A percentile compares a stretch with the other conserved stretches of the same genome.
These are phyloP conservation scores for Corymbia citriodora DNA, from an alignment of 441 rosid genomes.

Conservation along the genomic window DNA sequence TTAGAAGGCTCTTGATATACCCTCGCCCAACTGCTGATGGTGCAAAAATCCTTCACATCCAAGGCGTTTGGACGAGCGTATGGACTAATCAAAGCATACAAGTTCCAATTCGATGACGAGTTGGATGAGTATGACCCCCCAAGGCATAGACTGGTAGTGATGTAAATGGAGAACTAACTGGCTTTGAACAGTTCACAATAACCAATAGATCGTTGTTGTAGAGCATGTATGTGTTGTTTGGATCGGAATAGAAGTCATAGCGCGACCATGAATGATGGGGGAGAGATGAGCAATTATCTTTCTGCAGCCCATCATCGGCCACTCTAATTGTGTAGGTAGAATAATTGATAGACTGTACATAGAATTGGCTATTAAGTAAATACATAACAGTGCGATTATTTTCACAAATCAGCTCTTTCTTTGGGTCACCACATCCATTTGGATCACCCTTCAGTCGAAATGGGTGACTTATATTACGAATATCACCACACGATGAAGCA, in stretches of 20 bases:
- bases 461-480: accelerated
- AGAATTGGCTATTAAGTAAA: accelerated
- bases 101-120: neutral
- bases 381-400: neutral
- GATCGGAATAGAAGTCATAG: accelerated
- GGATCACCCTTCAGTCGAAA: neutral
- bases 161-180: accelerated
- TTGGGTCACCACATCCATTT: neutral
- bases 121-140: neutral
- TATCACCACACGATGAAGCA: neutral
- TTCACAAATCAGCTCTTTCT: neutral
- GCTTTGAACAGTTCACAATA: neutral
- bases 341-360: neutral
- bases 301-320: neutral
- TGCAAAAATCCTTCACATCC: neutral
- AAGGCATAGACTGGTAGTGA: neutral
- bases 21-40: neutral
- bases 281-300: neutral
- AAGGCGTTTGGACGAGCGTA: neutral
- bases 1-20: accelerated
- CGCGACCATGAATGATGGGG: accelerated
- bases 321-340: accelerated
- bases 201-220: accelerated
- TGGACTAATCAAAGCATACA: neutral
- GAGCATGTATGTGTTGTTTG: accelerated